phyloP scores from a whole-genome alignment of 805 yeast genomes.

The Candida quercuum region DNA sequence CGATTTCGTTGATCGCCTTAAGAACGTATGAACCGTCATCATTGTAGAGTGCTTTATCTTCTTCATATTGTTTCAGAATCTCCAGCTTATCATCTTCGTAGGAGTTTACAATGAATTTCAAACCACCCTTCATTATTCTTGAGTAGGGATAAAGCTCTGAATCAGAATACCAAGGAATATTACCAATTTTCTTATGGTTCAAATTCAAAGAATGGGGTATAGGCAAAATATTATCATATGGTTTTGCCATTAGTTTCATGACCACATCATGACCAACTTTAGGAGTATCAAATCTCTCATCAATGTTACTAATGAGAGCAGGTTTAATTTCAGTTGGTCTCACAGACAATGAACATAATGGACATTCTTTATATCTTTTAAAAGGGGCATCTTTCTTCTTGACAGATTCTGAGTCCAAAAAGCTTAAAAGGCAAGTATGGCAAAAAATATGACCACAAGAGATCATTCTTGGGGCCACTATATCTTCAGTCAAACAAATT shows the following conservation, averaged over 20 bases:
- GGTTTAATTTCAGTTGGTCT: constrained; percentile 57
- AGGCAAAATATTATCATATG: constrained; percentile 36
- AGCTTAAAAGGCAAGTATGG: constrained; percentile 69
- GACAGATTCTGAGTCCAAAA: constrained; percentile 48
- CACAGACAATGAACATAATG: constrained; percentile 63
- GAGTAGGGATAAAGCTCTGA: constrained; percentile 44
- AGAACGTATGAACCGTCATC: constrained; percentile 52
- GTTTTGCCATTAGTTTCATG: constrained; percentile 61
- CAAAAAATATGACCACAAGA: constrained; percentile 94
- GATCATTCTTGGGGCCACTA: constrained; percentile 92
- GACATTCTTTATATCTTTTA: constrained; percentile 66
- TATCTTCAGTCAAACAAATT: constrained; percentile 78
- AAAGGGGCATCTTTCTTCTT: constrained; percentile 32
- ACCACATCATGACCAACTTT: constrained; percentile 47
- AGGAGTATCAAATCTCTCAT: constrained; percentile 55
- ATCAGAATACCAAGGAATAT: constrained; percentile 52
- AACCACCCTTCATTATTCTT: constrained; percentile 65
- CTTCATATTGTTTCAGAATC: constrained; percentile 44
- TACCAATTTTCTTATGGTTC: constrained; percentile 32
- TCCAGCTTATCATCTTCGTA: constrained; percentile 54
- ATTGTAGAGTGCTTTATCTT: constrained; percentile 54
- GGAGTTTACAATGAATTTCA: constrained; percentile 45
- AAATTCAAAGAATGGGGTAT: constrained; percentile 44
- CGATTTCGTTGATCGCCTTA: constrained; percentile 52
- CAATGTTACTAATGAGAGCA: constrained; percentile 45